Base-by-base conservation (phyloP, 192 early-diverging fungal species). In the Obelidium mucronatum region DNA sequence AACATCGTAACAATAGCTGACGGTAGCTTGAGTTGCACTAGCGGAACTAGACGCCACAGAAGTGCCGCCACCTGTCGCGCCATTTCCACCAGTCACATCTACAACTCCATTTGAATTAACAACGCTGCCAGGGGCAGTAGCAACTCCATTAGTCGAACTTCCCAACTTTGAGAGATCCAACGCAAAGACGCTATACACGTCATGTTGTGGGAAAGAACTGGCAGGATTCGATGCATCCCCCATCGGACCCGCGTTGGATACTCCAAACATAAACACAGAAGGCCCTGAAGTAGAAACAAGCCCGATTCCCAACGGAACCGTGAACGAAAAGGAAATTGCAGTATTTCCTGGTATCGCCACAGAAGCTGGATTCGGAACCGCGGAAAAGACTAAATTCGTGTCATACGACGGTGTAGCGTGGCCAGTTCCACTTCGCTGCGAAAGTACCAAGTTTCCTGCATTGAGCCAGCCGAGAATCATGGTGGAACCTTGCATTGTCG, bases 81-180 rank as follows among this genome's bases (percentile, higher is more conserved):
- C n/a, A n/a, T n/a, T n/a, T n/a, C n/a, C n/a, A n/a, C n/a, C n/a
- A n/a, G n/a, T n/a, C n/a, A n/a, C n/a, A n/a, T 33, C 67, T 84
- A 83, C 28, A 84, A 58, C 70, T 77, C 83, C 24, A 81, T 28
- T 24, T 81, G 81, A 44, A 81, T 64, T 69, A 84, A 83, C 52
- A 84, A 81, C 13, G 63, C 86, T 40, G 80, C 34, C 17, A 75
- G 74, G 4, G 82, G 81, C 58, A 2, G 28, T 28, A 2, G 1
- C 58, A 24, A 28, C 5, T 17, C 42, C 42, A 44, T 17, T 44
- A 17, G 42, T 44, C 42, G 42, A 11, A 5, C 6, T 11, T 44
- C 42, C 42, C 5, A 44, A 5, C 42, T 44, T 44, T 11, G 6
- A 11, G 8, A 59, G 26, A 33, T 59, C 58, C 4, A 59, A 24